Evolutionary conservation across 495 filamentous ascomycete genomes (phyloP).

Genomic region (Mytilinidion resinicola): DNA sequence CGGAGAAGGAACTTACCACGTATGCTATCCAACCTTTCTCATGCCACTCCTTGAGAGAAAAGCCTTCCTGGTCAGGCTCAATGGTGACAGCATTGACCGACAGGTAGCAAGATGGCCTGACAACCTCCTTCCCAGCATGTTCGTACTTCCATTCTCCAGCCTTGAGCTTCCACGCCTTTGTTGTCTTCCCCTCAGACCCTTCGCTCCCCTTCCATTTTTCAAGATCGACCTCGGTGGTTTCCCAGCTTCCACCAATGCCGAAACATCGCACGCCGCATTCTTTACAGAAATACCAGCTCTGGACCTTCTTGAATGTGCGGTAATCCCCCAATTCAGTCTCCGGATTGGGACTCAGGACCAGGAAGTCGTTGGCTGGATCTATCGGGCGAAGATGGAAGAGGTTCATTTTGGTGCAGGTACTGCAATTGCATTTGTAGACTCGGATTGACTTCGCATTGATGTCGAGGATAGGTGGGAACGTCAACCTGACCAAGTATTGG

Average conservation of each 20-base stretch:
- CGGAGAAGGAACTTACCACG: background rate
- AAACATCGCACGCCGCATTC: constrained; percentile 23
- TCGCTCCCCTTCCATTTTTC: constrained; percentile 18
- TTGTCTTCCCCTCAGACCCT: constrained; percentile 3
- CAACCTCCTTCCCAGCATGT: constrained; percentile 10
- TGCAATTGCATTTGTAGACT: constrained; percentile 31
- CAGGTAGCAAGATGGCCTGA: constrained; percentile 8
- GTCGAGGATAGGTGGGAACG: constrained; percentile 14
- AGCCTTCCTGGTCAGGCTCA: constrained; percentile 8
- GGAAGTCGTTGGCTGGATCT: constrained; percentile 22
- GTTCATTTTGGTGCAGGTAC: constrained; percentile 25
- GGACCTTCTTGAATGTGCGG: constrained; percentile 1
- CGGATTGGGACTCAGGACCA: constrained; percentile 17
- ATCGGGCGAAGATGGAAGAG: constrained; percentile 24
- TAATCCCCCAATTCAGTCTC: constrained; percentile 16
- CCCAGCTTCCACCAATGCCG: constrained; percentile 10
- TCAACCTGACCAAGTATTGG: constrained; percentile 22
- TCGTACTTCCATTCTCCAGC: background rate
- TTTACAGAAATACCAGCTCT: constrained; percentile 24
- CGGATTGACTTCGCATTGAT: background rate
- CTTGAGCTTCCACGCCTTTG: constrained; percentile 16
- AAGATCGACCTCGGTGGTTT: constrained; percentile 19
- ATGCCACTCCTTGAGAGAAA: constrained; percentile 20
- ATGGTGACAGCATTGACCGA: constrained; percentile 24
- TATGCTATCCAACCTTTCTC: constrained; percentile 22